A percentile compares a stretch with the other conserved stretches of the same genome.
These are phyloP conservation scores for Terfezia boudieri DNA, from an alignment of 495 filamentous ascomycete genomes.

Conservation along the genomic window DNA sequence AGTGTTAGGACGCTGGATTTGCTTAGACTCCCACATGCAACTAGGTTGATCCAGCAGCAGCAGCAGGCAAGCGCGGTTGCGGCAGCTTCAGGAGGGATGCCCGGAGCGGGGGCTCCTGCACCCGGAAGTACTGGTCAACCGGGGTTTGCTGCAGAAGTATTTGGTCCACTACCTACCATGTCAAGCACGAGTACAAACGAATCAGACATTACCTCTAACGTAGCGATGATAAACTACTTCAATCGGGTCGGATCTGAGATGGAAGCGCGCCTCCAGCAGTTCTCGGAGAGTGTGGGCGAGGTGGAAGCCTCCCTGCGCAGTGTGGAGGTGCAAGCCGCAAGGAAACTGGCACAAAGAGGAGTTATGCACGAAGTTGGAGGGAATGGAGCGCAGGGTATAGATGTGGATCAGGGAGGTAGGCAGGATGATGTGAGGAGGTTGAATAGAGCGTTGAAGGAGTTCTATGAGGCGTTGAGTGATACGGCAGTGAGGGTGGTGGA, in stretches of 20 bases:
- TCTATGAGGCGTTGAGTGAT: slow-evolving; percentile 15
- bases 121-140: neutral
- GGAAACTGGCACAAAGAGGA: slow-evolving; percentile 2
- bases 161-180: neutral
- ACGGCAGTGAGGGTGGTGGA: slow-evolving; percentile 17
- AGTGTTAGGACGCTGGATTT: slow-evolving; percentile 17
- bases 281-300: slow-evolving; percentile 13
- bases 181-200: slow-evolving; percentile 6
- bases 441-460: slow-evolving; percentile 16
- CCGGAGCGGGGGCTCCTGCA: neutral
- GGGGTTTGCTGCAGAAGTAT: neutral
- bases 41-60: neutral
- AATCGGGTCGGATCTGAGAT: slow-evolving; percentile 12
- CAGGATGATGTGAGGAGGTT: slow-evolving; percentile 14
- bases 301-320: slow-evolving; percentile 15
- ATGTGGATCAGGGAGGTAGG: slow-evolving; percentile 6
- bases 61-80: neutral
- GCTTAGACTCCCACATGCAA: slow-evolving; percentile 15
- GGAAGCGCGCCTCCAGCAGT: slow-evolving; percentile 11
- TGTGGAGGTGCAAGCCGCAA: slow-evolving; percentile 12
- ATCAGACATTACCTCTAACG: slow-evolving; percentile 17
- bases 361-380: neutral
- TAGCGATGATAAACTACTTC: slow-evolving; percentile 17
- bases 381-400: neutral
- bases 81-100: neutral